Conservation (phyloP, 176 grass and related monocot genomes). For the Musa acuminata region DNA sequence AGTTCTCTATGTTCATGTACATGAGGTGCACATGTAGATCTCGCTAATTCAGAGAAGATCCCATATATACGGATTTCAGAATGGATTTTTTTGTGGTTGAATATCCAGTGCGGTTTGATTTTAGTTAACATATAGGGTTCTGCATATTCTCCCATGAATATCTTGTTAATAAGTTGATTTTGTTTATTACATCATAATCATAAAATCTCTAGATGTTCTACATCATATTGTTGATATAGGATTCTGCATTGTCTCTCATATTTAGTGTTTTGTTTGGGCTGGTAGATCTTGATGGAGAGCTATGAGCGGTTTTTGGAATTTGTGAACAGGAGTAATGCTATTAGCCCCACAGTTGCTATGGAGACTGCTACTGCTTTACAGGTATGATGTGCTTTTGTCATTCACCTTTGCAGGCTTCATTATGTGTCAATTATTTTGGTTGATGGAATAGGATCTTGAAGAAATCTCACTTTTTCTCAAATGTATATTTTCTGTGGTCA, state of each 20-base stretch:
- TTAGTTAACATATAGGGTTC: no score
- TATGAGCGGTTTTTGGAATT: slow-evolving; percentile 91
- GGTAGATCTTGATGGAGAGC: slow-evolving; percentile 72
- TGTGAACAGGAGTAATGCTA: slow-evolving; percentile 76
- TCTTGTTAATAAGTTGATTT: no score
- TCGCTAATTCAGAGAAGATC: no score
- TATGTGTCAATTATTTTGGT: background rate
- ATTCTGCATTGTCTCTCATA: background rate
- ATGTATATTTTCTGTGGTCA: slow-evolving; percentile 35
- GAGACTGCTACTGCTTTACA: slow-evolving; percentile 92
- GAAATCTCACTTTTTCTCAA: background rate
- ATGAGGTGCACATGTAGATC: no score
- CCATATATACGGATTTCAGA: no score
- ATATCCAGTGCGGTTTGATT: no score
- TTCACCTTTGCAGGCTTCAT: background rate
- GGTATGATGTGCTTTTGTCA: slow-evolving; percentile 20
- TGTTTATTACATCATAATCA: no score
- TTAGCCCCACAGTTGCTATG: slow-evolving; percentile 89
- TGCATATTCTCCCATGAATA: no score
- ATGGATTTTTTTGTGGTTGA: no score
- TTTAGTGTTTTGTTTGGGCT: slow-evolving; percentile 7
- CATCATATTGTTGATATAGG: background rate
- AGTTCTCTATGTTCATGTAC: no score
- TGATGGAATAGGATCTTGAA: slow-evolving; percentile 5
- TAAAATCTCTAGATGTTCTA: background rate